Conservation (phyloP, 2,329 filamentous ascomycete species). For the Aspergillus pseudoterreus region DNA sequence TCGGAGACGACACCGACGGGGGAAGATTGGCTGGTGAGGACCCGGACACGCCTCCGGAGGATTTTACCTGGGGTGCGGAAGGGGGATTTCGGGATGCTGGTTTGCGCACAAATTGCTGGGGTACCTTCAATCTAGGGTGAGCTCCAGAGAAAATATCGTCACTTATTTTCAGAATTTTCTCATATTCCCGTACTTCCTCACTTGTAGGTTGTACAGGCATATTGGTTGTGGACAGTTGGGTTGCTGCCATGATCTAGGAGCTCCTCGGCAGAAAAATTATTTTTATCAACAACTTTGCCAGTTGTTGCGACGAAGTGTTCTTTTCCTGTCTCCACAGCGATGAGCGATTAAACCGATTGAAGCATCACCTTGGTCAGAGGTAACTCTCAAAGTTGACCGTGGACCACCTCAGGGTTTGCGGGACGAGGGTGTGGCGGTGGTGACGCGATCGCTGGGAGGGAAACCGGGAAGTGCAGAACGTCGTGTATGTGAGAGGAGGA, state of each 20-base stretch:
- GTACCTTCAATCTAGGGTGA: constrained; percentile 56
- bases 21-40: constrained; percentile 15
- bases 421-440: background rate
- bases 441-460: background rate
- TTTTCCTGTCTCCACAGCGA: no score
- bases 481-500: background rate
- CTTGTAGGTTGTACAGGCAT: constrained; percentile 35
- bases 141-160: constrained; percentile 76
- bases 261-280: constrained; percentile 2
- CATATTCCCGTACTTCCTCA: constrained; percentile 65
- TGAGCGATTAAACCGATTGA: no score
- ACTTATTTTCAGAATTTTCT: constrained; percentile 75
- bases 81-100: constrained; percentile 31
- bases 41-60: constrained; percentile 13
- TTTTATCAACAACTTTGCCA: background rate
- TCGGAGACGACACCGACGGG: constrained; percentile 15
- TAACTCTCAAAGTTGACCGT: background rate
- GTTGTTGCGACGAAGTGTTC: no score
- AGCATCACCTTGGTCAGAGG: background rate
- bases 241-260: constrained; percentile 29
- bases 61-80: constrained; percentile 25
- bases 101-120: constrained; percentile 49
- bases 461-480: background rate
- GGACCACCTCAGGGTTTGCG: background rate
- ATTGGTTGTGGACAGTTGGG: constrained; percentile 30